Evolutionary conservation across 176 grass and related monocot species (phyloP).

Genomic region (Pontederia crassipes): DNA sequence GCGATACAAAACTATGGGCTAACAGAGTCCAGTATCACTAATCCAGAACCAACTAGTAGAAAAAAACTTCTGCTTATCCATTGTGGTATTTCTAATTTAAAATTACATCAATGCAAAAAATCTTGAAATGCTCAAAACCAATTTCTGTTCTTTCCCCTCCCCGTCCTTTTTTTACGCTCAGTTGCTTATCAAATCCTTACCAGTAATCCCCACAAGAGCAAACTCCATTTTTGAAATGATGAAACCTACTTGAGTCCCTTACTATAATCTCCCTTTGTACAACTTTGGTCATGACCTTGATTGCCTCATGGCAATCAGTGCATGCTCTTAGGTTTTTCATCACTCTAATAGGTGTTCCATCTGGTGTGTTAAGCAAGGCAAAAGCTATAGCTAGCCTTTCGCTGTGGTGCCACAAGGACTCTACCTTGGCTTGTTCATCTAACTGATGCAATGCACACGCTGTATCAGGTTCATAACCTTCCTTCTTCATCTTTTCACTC

Average conservation of each 20-base stretch:
- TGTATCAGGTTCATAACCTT: conserved; percentile 49
- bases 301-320: conserved; percentile 47
- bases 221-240: conserved; percentile 66
- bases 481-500: conserved; percentile 65
- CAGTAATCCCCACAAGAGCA: conserved; percentile 81
- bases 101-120: too few species aligned
- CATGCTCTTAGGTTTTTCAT: conserved; percentile 72
- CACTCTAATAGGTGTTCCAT: conserved; percentile 41
- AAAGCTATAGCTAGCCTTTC: conserved; percentile 73
- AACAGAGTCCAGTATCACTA: too few species aligned
- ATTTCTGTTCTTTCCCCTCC: too few species aligned
- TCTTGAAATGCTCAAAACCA: too few species aligned
- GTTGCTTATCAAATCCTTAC: conserved; percentile 19
- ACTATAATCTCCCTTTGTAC: conserved; percentile 58
- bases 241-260: conserved; percentile 62
- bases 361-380: conserved; percentile 53
- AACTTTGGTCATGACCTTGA: conserved; percentile 73
- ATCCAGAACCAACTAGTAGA: too few species aligned
- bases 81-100: too few species aligned
- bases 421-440: conserved; percentile 55
- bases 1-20: too few species aligned
- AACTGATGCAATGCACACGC: conserved; percentile 64
- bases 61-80: too few species aligned
- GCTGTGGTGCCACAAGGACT: conserved; percentile 77
- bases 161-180: neutral